Base-by-base conservation (phyloP, 257 asterid genomes). In the Nicotiana attenuata region DNA sequence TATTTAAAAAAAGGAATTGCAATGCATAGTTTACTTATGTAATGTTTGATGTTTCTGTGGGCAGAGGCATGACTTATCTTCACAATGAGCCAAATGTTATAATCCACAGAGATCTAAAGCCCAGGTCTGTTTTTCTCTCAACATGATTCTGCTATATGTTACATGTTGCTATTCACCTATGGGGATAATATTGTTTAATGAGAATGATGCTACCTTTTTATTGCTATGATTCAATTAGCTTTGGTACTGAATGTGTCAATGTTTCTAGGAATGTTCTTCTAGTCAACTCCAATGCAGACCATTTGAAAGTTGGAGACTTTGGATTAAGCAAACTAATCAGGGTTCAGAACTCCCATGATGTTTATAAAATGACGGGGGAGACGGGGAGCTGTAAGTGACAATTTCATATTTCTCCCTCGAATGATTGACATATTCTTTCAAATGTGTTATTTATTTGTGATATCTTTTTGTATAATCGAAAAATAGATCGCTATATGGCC, bases 51-150 rank as follows among this genome's bases (percentile, higher is more conserved):
- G 60, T 80, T 87, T 84, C 76, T 82, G 81, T 80, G 82, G 80
- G 81, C 94, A 94, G 99, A 86, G 99, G 99, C 90, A 94, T 96
- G 97, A 97, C 99, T 77, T 96, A 94, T 94, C 97, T 96, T 89
- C 99, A 96, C 83, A 93, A 89, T 63, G 98, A 96, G 86, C 99
- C 99, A 81, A 96, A 96, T 89, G 99, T 94, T 19, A 81, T 96
- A 47, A 89, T 96, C 87, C 99, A 96, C 90, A 88, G 99, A 89
- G 99, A 96, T 87, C 92, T 96, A 61, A 96, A 96, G 85, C 99
- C 99, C 80, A 94, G 99, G 99, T 87, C 67, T 88, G 93, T 88
- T 81, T 84, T 66, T 80, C 65, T 76, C 76, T 64, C 52, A 57
- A 47, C 57, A 63, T 47, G 59, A 65, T 20, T 41, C 63, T 38